Evolutionary conservation across 2,329 filamentous ascomycete genomes (phyloP), one percentile per base, ranked within the genome.

Genomic region (Mycogone perniciosa): DNA sequence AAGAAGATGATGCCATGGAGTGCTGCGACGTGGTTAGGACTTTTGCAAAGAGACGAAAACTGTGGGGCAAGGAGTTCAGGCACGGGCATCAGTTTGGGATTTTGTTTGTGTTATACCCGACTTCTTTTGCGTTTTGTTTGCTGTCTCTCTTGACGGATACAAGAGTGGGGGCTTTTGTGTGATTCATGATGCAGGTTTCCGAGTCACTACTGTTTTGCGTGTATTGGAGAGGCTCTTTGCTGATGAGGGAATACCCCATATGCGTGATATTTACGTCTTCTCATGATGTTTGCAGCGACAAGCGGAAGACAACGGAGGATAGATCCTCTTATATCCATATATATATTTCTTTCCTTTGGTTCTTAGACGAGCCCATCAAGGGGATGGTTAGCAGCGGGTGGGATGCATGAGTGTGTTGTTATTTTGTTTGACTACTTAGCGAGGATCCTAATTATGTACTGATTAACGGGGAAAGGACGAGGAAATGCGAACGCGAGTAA

Each of bases 31-130:
- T 39, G 39, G 34, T 44, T 45, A 45, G 42, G 44, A 44, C 29
- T n/a, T 44, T 30, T 47, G 34, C 34, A 40, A 50, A 30, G 38
- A 31, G 31, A 27, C 46, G 42, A 26, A 20, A 38, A 37, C 42
- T 39, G 40, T 52, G 48, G 48, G 44, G 48, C 51, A 47, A 44
- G 54, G 55, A 55, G 57, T 57, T 59, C 33, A 39, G 53, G 56
- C 44, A 35, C 44, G 26, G 46, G 45, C 46, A 20, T 46, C 30
- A 49, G 31, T 41, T 44, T 48, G 53, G 44, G 45, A 45, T 46
- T 52, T 51, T 43, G 52, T 42, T 40, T 45, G 38, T 51, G 46
- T 53, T 53, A 54, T 54, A 54, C 52, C 52, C 52, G 48, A 54
- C 41, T 29, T 27, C 45, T 44, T 52, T 50, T 53, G 38, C 44